phyloP scores from a whole-genome alignment of 2,329 filamentous ascomycete genomes.

The Fusarium setosum region DNA sequence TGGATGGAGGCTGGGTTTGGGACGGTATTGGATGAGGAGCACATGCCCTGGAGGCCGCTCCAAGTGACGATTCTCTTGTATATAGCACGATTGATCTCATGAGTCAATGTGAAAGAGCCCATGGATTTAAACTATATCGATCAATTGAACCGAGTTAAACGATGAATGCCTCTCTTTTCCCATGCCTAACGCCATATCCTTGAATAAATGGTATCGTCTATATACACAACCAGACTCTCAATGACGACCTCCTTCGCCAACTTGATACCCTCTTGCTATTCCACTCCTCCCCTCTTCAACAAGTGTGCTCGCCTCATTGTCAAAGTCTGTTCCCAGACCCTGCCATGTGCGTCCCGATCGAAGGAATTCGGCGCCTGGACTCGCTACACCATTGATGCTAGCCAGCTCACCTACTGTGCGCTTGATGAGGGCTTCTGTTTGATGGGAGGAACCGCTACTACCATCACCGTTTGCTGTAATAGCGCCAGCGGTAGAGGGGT shows the following conservation, averaged over 20 bases:
- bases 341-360: constrained; percentile 88
- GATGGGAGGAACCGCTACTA: background rate
- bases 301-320: constrained; percentile 68
- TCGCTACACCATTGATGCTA: constrained; percentile 85
- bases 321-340: constrained; percentile 88
- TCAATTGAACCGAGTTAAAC: background rate
- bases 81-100: constrained; percentile 23
- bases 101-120: constrained; percentile 14
- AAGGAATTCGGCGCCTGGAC: constrained; percentile 90
- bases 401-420: constrained; percentile 75
- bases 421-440: constrained; percentile 63
- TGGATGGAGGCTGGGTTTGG: background rate
- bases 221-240: constrained; percentile 19
- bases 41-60: constrained; percentile 31
- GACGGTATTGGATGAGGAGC: constrained; percentile 9
- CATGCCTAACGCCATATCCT: constrained; percentile 23
- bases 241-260: constrained; percentile 64
- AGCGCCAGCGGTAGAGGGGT: constrained; percentile 9
- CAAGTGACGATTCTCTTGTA: constrained; percentile 21
- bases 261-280: constrained; percentile 87
- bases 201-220: constrained; percentile 27
- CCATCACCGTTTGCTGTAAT: background rate
- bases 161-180: constrained; percentile 7
- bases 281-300: constrained; percentile 90
- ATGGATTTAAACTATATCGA: background rate